Conservation (phyloP, 805 yeast species). For the Metschnikowia peoriensis region DNA sequence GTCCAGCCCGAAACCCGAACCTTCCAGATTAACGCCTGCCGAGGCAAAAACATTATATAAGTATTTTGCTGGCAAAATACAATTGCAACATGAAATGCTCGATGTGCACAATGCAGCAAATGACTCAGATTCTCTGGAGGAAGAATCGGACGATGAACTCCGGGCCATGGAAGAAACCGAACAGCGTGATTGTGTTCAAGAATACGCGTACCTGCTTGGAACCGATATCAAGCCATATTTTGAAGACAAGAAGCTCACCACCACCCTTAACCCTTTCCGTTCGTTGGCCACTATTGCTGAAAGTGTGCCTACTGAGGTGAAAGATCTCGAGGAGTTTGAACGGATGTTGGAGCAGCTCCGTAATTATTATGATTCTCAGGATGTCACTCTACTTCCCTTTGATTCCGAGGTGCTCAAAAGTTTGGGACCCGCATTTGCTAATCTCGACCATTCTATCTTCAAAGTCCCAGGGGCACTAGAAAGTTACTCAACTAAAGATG, state of each 20-base stretch:
- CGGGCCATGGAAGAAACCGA: neutral
- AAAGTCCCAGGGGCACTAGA: slow-evolving; percentile 2
- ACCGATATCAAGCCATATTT: slow-evolving; percentile 12
- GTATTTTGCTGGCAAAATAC: neutral
- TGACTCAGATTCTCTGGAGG: neutral
- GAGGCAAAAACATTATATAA: neutral
- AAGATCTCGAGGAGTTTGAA: slow-evolving; percentile 34
- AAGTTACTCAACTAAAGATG: neutral
- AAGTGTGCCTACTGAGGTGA: slow-evolving; percentile 21
- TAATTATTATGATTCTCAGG: slow-evolving; percentile 7
- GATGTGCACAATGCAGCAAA: neutral
- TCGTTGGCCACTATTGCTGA: slow-evolving; percentile 20
- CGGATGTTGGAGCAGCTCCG: slow-evolving; percentile 35
- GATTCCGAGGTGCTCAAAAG: neutral
- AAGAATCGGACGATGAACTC: neutral
- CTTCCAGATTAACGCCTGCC: neutral
- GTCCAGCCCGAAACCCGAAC: neutral
- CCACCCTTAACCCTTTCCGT: neutral
- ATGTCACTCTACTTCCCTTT: slow-evolving; percentile 5
- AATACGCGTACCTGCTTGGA: slow-evolving; percentile 30
- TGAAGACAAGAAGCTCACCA: neutral
- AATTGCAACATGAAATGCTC: neutral
- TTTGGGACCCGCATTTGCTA: neutral
- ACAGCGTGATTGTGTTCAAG: slow-evolving; percentile 18
- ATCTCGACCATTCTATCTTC: neutral